A percentile compares a stretch with the other conserved stretches of the same genome.
Conservation (phyloP, 352 stramenopile genomes). For the Pythium chondricola region DNA sequence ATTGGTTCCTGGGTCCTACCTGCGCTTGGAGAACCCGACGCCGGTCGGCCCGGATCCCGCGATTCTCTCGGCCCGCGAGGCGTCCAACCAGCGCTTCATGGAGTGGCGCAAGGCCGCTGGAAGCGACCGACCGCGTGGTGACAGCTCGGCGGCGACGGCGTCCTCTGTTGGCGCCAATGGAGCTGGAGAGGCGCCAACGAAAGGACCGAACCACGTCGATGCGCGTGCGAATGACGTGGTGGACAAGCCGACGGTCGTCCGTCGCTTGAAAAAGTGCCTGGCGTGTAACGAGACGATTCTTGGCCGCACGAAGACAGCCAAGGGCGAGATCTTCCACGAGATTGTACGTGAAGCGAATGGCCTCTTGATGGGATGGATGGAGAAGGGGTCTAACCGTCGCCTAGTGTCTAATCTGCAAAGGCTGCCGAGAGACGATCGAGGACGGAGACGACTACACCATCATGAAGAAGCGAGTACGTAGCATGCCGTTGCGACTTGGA, state of each 20-base stretch:
- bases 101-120: conserved; percentile 27
- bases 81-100: conserved; percentile 70
- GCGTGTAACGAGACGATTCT: conserved; percentile 83
- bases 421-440: conserved; percentile 69
- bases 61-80: conserved; percentile 64
- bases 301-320: conserved; percentile 64
- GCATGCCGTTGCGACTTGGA: not conserved
- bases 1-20: conserved; percentile 69
- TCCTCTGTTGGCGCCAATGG: conserved; percentile 8
- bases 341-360: conserved; percentile 33
- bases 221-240: conserved; percentile 48
- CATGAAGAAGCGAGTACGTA: conserved; percentile 64
- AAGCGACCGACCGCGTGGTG: conserved; percentile 12
- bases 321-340: conserved; percentile 81
- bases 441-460: conserved; percentile 74
- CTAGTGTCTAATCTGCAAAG: conserved; percentile 67
- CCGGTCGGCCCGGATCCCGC: conserved; percentile 42
- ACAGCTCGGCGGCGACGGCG: not conserved
- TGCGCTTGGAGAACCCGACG: conserved; percentile 64
- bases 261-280: conserved; percentile 67
- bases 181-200: conserved; percentile 3
- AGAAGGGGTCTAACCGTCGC: too few relatives aligned
- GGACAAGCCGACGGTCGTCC: conserved; percentile 62
- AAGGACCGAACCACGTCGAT: conserved; percentile 25
- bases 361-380: not conserved